These are phyloP conservation scores for Calonectria hawksworthii DNA, from an alignment of 2,329 filamentous ascomycete species.

Conservation along the genomic window DNA sequence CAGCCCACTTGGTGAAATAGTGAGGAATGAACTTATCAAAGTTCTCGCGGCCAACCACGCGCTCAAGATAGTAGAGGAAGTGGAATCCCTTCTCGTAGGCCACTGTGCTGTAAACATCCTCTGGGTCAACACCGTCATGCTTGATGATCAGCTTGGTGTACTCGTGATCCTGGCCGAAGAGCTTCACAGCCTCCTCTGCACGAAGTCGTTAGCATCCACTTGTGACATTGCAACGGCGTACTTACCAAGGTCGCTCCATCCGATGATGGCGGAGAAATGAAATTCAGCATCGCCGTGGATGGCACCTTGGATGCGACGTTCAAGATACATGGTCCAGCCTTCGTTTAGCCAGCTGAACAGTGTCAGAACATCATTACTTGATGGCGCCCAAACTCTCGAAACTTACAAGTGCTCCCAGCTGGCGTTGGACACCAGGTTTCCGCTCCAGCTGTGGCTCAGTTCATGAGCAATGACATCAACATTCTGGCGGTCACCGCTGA, in stretches of 20 bases:
- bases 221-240: not conserved
- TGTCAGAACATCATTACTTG: conserved; percentile 15
- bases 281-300: conserved; percentile 89
- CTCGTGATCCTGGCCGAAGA: conserved; percentile 86
- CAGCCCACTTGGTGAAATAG: conserved; percentile 89
- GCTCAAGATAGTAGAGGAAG: conserved; percentile 92
- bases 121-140: conserved; percentile 91
- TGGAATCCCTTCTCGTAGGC: conserved; percentile 98
- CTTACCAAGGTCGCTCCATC: conserved; percentile 86
- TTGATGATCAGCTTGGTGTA: conserved; percentile 93
- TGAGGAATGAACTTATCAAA: conserved; percentile 97
- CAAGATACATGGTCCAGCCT: conserved; percentile 96
- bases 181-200: conserved; percentile 80
- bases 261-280: conserved; percentile 95
- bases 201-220: conserved; percentile 30
- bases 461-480: conserved; percentile 96
- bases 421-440: conserved; percentile 84
- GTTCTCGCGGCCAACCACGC: conserved; percentile 84
- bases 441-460: conserved; percentile 84
- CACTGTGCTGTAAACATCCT: conserved; percentile 93
- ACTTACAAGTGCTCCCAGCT: conserved; percentile 85
- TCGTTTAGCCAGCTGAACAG: conserved; percentile 73
- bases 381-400: not conserved
- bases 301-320: conserved; percentile 83
- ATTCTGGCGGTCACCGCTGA: conserved; percentile 91